Evolutionary conservation across 129 eudicot genomes (phyloP).

Genomic region (Artemisia annua): DNA sequence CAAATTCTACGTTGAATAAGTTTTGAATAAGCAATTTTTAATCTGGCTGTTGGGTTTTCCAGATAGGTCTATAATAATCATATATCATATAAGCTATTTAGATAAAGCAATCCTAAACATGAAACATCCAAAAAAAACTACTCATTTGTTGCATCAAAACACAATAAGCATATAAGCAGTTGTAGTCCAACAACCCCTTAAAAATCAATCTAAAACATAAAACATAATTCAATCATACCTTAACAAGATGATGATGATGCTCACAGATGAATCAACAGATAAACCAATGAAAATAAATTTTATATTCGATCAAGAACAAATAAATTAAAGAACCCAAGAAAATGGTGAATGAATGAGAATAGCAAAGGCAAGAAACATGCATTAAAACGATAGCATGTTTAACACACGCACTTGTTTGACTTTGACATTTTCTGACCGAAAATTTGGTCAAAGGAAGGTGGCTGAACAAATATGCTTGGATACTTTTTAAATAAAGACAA

Average conservation of each 20-base stretch:
- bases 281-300: not conserved
- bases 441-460: constrained; percentile 15
- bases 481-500: not conserved
- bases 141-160: too few relatives aligned
- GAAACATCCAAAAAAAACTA: too few relatives aligned
- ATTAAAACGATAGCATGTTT: constrained; percentile 17
- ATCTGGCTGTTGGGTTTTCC: too few relatives aligned
- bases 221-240: constrained; percentile 24
- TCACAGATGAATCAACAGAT: constrained; percentile 2
- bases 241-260: constrained; percentile 8
- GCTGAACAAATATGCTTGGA: constrained; percentile 2
- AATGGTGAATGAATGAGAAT: constrained; percentile 7
- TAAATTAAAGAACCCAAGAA: constrained; percentile 25
- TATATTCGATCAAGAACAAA: not conserved
- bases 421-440: constrained; percentile 10
- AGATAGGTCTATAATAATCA: too few relatives aligned
- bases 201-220: not conserved
- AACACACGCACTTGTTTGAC: constrained; percentile 29
- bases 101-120: too few relatives aligned
- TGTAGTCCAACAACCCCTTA: too few relatives aligned
- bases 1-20: too few relatives aligned
- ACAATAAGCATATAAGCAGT: too few relatives aligned
- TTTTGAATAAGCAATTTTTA: not conserved
- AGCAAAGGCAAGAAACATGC: constrained; percentile 16
- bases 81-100: too few relatives aligned